Evolutionary conservation across 345 rosid genomes (phyloP).

Genomic region (Clausena lansium): DNA sequence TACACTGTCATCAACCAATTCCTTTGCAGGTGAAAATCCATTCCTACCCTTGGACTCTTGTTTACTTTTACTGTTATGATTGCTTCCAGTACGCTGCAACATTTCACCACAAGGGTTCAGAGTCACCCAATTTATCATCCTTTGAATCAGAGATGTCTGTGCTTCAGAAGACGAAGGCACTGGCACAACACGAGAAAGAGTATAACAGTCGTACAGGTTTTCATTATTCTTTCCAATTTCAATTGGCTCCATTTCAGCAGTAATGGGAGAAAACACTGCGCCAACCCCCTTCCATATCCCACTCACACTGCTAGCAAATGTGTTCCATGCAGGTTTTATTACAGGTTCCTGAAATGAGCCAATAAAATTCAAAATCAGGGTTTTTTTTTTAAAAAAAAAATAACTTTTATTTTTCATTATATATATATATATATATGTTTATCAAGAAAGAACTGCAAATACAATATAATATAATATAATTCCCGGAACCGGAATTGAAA

Average conservation of each 20-base stretch:
- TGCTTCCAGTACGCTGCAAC: constrained; percentile 26
- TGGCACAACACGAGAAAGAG: constrained; percentile 52
- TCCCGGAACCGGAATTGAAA: no score
- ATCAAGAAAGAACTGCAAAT: background rate
- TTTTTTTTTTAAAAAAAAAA: no score
- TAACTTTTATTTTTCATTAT: no score
- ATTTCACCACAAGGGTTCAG: constrained; percentile 81
- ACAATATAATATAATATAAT: background rate
- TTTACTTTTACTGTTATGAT: constrained; percentile 7
- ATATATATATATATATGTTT: no score
- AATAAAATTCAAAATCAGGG: background rate
- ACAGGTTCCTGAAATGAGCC: constrained; percentile 69
- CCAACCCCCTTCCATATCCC: constrained; percentile 98
- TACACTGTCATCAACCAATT: constrained; percentile 17
- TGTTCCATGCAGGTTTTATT: constrained; percentile 75
- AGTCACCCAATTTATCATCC: constrained; percentile 87
- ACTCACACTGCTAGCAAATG: constrained; percentile 88
- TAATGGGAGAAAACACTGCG: constrained; percentile 83
- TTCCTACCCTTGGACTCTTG: constrained; percentile 18
- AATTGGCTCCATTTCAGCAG: constrained; percentile 88
- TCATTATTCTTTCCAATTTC: constrained; percentile 70
- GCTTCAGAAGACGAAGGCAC: constrained; percentile 37
- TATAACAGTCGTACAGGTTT: constrained; percentile 75
- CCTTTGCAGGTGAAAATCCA: constrained; percentile 19
- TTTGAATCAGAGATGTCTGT: constrained; percentile 48